Conservation (phyloP, 2,329 filamentous ascomycete genomes). For the Emergomyces pasteurianus region DNA sequence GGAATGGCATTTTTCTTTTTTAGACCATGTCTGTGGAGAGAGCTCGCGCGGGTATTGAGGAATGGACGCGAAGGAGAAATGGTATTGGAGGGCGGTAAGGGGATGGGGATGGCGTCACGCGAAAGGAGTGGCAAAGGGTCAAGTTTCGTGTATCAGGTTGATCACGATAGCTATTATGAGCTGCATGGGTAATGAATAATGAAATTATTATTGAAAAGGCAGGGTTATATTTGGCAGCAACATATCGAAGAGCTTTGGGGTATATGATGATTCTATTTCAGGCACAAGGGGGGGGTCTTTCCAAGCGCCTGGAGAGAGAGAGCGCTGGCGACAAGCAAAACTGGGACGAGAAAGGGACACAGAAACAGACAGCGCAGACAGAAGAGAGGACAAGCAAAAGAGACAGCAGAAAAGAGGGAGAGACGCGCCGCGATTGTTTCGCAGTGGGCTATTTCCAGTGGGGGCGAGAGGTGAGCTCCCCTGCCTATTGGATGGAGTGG, state of each 20-base stretch:
- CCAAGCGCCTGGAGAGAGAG: background rate
- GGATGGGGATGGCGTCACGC: background rate
- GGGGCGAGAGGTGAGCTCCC: background rate
- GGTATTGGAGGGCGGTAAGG: background rate
- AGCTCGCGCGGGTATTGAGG: background rate
- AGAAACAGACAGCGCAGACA: background rate
- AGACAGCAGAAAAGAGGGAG: background rate
- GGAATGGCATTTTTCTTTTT: background rate
- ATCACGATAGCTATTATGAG: background rate
- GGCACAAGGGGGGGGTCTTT: background rate
- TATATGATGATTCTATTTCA: background rate
- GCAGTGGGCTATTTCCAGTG: background rate
- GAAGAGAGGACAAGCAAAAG: background rate
- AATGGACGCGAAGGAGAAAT: background rate
- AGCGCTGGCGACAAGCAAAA: conserved; percentile 1
- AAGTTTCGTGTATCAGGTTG: background rate
- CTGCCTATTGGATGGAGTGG: background rate
- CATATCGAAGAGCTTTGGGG: background rate
- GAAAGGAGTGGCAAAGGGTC: background rate
- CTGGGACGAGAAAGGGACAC: background rate
- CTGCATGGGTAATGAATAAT: background rate
- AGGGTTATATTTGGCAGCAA: background rate
- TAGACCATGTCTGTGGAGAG: background rate
- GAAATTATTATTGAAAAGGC: background rate
- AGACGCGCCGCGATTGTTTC: background rate